Conservation (phyloP, 768 basidiomycete genomes). For the Vararia minispora region DNA sequence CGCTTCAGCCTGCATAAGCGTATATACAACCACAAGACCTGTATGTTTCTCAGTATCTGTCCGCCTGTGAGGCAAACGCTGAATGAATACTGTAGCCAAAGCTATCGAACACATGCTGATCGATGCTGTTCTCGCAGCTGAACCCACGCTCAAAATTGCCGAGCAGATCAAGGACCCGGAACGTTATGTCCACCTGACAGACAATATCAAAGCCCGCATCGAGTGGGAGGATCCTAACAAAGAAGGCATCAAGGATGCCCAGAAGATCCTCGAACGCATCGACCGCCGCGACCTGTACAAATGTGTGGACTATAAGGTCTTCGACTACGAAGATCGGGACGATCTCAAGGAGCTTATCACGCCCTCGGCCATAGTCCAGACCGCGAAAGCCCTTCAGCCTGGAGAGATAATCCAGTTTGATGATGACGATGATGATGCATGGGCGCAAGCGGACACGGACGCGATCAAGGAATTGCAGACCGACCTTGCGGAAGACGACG, state of each 20-base stretch:
- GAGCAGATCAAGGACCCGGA: conserved; percentile 43
- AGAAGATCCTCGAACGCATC: conserved; percentile 52
- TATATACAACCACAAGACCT: conserved; percentile 76
- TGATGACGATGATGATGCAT: conserved; percentile 7
- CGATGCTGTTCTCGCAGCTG: conserved; percentile 62
- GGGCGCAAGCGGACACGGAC: conserved; percentile 17
- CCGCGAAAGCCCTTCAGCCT: conserved; percentile 16
- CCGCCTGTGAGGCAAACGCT: not conserved
- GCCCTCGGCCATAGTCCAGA: conserved; percentile 22
- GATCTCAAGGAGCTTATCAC: conserved; percentile 24
- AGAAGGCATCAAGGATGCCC: conserved; percentile 50
- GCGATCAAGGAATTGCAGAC: too few relatives aligned
- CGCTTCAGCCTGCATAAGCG: conserved; percentile 75
- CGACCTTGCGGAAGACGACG: conserved; percentile 33
- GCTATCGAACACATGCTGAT: conserved; percentile 82
- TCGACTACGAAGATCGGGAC: conserved; percentile 23
- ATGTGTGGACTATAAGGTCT: conserved; percentile 53
- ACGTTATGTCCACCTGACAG: conserved; percentile 54
- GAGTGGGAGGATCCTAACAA: conserved; percentile 34
- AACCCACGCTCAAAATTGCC: conserved; percentile 52
- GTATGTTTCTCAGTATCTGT: conserved; percentile 21
- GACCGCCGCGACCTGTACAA: conserved; percentile 55
- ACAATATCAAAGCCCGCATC: conserved; percentile 52
- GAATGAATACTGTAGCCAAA: conserved; percentile 34
- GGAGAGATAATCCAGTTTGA: not conserved